A percentile compares a stretch with the other conserved stretches of the same genome.
These are phyloP conservation scores for Celoporthe dispersa DNA, from an alignment of 2,329 filamentous ascomycete species.

Conservation along the genomic window DNA sequence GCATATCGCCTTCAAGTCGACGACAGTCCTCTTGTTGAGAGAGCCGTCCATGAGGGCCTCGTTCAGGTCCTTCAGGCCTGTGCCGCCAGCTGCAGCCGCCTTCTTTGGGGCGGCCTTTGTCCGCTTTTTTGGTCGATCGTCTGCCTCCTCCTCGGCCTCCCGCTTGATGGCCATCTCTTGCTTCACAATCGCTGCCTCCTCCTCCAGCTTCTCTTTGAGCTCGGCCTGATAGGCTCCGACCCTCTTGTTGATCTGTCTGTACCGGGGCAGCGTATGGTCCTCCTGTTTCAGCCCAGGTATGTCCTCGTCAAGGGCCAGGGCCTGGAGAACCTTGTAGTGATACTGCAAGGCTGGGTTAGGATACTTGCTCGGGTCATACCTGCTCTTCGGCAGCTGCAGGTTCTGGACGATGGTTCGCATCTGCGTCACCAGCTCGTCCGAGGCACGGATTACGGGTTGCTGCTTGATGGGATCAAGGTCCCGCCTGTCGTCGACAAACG, in stretches of 20 bases:
- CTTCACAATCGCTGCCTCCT: constrained; percentile 49
- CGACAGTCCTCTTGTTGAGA: constrained; percentile 59
- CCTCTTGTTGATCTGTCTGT: constrained; percentile 86
- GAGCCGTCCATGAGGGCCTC: constrained; percentile 49
- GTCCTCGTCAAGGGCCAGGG: constrained; percentile 89
- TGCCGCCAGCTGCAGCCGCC: constrained; percentile 35
- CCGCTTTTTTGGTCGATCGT: constrained; percentile 52
- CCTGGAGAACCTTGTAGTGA: constrained; percentile 95
- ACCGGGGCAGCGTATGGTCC: constrained; percentile 84
- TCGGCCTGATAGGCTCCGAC: constrained; percentile 78
- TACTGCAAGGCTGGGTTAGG: constrained; percentile 93
- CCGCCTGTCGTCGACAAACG: constrained; percentile 87
- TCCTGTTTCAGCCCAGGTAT: constrained; percentile 69
- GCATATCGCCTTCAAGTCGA: constrained; percentile 55
- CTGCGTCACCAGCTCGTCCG: constrained; percentile 74
- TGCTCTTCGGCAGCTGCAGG: constrained; percentile 82
- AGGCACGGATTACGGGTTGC: constrained; percentile 52
- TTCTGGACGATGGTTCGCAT: constrained; percentile 87
- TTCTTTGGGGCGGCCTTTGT: constrained; percentile 40
- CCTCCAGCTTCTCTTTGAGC: constrained; percentile 73
- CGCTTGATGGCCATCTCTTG: constrained; percentile 54
- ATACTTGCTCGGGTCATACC: constrained; percentile 85
- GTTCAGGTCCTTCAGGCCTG: constrained; percentile 54
- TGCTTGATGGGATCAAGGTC: constrained; percentile 64
- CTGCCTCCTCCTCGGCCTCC: constrained; percentile 50